Evolutionary conservation across 1,139 yeast genomes (phyloP).

Genomic region (Hyphopichia burtonii): DNA sequence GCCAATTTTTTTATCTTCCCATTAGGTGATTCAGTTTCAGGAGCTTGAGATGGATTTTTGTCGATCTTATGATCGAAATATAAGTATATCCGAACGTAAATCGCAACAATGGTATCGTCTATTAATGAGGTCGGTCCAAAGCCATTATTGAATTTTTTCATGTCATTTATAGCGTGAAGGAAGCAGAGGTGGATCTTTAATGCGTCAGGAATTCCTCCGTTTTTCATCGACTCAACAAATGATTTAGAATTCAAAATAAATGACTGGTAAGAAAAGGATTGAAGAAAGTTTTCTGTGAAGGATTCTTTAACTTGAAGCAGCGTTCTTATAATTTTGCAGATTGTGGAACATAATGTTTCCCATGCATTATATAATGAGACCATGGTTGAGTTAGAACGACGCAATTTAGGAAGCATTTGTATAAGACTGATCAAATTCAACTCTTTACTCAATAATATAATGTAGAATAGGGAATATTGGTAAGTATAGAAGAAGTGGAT

Average conservation of each 20-base stretch:
- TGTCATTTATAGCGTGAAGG: constrained; percentile 56
- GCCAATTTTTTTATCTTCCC: constrained; percentile 41
- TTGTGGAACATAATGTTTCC: constrained; percentile 54
- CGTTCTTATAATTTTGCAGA: constrained; percentile 50
- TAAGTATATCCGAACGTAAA: constrained; percentile 55
- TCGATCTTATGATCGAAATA: constrained; percentile 11
- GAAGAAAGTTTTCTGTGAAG: constrained; percentile 55
- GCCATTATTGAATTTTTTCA: constrained; percentile 75
- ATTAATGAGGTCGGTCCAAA: constrained; percentile 77
- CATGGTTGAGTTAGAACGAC: constrained; percentile 78
- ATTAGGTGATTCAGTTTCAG: constrained; percentile 26
- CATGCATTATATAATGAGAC: constrained; percentile 59
- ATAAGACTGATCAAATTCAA: constrained; percentile 62
- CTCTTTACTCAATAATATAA: constrained; percentile 52
- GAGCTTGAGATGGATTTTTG: constrained; percentile 1
- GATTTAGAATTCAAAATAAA: constrained; percentile 43
- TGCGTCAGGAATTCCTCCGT: constrained; percentile 27
- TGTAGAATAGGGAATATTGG: constrained; percentile 65
- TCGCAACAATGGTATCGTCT: constrained; percentile 70
- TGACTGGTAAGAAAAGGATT: constrained; percentile 44
- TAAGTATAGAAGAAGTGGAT: constrained; percentile 81
- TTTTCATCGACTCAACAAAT: constrained; percentile 28
- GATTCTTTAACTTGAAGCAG: constrained; percentile 44
- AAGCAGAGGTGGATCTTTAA: constrained; percentile 38
- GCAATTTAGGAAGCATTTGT: constrained; percentile 62